Evolutionary conservation across 192 early-diverging fungal genomes (phyloP).

Genomic region (Podila horticola): DNA sequence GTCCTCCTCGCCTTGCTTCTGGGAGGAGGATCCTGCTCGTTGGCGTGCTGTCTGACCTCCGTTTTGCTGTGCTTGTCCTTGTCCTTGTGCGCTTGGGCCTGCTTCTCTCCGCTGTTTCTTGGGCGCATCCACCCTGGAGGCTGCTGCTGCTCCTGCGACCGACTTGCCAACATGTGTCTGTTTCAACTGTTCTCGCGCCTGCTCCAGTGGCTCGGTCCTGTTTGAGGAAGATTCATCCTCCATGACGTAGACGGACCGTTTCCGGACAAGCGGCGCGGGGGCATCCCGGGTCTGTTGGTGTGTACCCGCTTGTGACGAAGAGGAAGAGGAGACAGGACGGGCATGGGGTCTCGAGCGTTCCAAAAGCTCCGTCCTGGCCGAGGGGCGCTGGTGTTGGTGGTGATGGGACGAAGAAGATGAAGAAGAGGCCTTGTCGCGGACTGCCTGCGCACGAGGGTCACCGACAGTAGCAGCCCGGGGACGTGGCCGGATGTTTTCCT

Average conservation of each 20-base stretch:
- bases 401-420: no score
- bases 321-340: neutral
- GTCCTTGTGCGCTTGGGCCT: no score
- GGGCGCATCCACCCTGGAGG: neutral
- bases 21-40: neutral
- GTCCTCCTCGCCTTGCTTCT: neutral
- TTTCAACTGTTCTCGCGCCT: neutral
- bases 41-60: neutral
- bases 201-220: neutral
- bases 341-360: neutral
- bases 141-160: conserved; percentile 2
- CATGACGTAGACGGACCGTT: neutral
- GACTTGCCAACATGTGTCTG: neutral
- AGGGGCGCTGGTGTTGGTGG: neutral
- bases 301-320: neutral
- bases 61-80: neutral
- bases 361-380: neutral
- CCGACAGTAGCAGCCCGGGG: neutral
- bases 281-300: neutral
- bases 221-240: neutral
- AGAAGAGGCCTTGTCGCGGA: neutral
- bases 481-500: neutral
- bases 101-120: no score
- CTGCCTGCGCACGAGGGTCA: no score
- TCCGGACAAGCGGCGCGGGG: neutral